Conservation (phyloP, 768 basidiomycete genomes). For the Boletus pseudo-olivaceus region DNA sequence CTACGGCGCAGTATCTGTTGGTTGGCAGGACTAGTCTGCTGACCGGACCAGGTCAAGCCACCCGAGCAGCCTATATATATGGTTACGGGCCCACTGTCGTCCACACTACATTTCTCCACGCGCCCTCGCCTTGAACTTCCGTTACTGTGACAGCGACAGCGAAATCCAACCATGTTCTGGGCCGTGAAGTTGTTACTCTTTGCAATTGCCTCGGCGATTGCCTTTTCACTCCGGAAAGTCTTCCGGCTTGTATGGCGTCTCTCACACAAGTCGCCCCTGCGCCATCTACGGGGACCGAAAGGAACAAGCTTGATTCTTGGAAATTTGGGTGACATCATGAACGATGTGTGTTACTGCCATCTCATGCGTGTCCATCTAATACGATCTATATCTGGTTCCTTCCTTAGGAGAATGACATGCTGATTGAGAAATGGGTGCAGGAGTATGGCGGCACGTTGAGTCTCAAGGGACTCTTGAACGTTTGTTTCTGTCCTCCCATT, state of each 20-base stretch:
- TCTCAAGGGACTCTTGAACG: constrained; percentile 44
- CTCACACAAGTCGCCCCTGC: constrained; percentile 40
- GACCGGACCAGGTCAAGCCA: neutral
- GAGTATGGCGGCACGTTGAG: constrained; percentile 46
- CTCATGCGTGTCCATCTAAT: neutral
- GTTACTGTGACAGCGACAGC: neutral
- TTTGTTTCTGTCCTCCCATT: constrained; percentile 21
- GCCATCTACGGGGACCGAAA: constrained; percentile 50
- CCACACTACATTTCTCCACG: neutral
- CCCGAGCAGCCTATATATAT: neutral
- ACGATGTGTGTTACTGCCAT: constrained; percentile 33
- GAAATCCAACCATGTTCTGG: neutral
- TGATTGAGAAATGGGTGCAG: constrained; percentile 44
- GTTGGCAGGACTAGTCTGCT: neutral
- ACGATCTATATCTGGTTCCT: neutral
- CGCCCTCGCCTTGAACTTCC: neutral
- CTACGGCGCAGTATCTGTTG: neutral
- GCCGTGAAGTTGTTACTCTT: neutral
- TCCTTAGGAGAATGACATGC: constrained; percentile 24
- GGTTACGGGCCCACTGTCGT: neutral
- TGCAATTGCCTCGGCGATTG: constrained; percentile 11
- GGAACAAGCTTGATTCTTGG: constrained; percentile 45
- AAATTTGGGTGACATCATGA: constrained; percentile 42
- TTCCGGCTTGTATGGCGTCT: constrained; percentile 26
- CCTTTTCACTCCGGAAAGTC: constrained; percentile 34